These are phyloP conservation scores for Aspergillus unguis DNA, from an alignment of 2,329 filamentous ascomycete species.

Conservation along the genomic window DNA sequence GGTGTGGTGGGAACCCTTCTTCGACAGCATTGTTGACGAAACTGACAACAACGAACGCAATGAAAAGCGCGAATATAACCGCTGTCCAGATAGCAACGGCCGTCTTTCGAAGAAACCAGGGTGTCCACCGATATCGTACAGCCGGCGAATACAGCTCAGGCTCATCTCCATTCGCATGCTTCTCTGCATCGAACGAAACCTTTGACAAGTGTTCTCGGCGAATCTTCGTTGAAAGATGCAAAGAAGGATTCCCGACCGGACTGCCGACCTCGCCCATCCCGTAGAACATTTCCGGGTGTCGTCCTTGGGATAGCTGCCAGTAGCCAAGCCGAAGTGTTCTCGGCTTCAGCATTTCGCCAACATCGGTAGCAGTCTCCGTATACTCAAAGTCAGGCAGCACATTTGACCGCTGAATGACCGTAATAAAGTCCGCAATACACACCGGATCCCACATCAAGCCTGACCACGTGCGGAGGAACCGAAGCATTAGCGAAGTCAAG, in stretches of 20 bases:
- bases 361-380: constrained; percentile 57
- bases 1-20: constrained; percentile 67
- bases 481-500: constrained; percentile 57
- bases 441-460: constrained; percentile 82
- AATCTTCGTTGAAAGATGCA: constrained; percentile 30
- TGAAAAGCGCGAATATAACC: constrained; percentile 58
- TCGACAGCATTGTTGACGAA: constrained; percentile 68
- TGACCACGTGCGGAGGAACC: constrained; percentile 63
- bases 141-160: constrained; percentile 51
- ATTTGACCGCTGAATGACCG: constrained; percentile 76
- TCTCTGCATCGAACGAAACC: constrained; percentile 38
- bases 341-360: constrained; percentile 49
- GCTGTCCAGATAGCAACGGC: constrained; percentile 65
- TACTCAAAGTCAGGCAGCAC: constrained; percentile 68
- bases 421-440: constrained; percentile 75
- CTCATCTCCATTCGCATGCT: constrained; percentile 37
- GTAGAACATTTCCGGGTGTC: constrained; percentile 69
- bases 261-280: constrained; percentile 66
- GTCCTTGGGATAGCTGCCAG: constrained; percentile 64
- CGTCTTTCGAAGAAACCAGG: constrained; percentile 69
- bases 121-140: constrained; percentile 65
- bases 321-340: constrained; percentile 75
- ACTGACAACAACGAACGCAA: constrained; percentile 72
- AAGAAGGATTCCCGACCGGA: constrained; percentile 45
- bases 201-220: constrained; percentile 31